Evolutionary conservation across 2,329 filamentous ascomycete genomes (phyloP).

Genomic region (Colletotrichum australisinense): DNA sequence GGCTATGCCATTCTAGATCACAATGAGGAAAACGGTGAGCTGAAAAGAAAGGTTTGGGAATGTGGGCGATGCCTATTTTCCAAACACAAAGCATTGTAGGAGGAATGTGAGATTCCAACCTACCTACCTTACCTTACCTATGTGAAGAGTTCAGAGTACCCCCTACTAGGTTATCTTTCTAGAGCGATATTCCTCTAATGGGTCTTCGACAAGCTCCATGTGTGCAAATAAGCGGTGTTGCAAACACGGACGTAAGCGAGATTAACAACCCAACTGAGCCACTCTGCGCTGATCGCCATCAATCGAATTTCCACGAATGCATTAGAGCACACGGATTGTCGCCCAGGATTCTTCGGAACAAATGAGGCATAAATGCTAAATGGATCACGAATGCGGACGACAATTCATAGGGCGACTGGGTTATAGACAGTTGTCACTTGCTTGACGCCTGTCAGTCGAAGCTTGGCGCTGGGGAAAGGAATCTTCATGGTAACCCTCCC

Average conservation of each 20-base stretch:
- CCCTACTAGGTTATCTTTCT: not conserved
- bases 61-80: not conserved
- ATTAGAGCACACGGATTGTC: slow-evolving; percentile 3
- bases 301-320: slow-evolving; percentile 9
- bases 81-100: not conserved
- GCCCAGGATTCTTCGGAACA: not conserved
- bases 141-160: not conserved
- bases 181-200: not conserved
- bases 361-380: not conserved
- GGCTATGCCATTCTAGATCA: not conserved
- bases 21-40: not conserved
- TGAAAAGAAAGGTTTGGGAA: not conserved
- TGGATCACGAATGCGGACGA: not conserved
- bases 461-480: not conserved
- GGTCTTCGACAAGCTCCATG: not conserved
- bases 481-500: not conserved
- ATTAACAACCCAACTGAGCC: slow-evolving; percentile 19
- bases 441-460: not conserved
- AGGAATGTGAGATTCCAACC: not conserved
- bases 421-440: not conserved
- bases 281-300: slow-evolving; percentile 24
- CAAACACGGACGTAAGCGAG: slow-evolving; percentile 18
- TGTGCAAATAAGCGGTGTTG: not conserved
- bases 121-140: not conserved
- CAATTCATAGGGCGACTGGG: not conserved